Evolutionary conservation across 768 basidiomycete genomes (phyloP), one percentile per base, ranked within the genome.

Genomic region (Tubosaeta sp.): DNA sequence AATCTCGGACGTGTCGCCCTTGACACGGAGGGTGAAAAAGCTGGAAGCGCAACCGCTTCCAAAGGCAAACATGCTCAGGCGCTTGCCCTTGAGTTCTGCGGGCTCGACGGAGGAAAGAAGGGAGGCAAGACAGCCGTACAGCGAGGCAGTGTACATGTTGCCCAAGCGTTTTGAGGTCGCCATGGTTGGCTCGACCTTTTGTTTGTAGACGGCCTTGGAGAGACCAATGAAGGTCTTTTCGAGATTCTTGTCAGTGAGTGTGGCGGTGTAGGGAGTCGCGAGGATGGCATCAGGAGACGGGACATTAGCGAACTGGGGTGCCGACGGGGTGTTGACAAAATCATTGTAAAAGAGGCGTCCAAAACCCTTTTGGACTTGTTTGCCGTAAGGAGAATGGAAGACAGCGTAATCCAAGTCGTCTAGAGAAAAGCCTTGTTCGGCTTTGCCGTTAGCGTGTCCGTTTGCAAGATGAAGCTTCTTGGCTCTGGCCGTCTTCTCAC

Each of bases 321-420:
- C 75, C 8, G 77, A 72, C 31, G 97, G 91, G 67, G 83, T 78
- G 55, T 83, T 71, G 62, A 94, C 75, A 79, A 95, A 99, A 75
- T 99, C 97, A 71, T 94, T 90, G 76, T 82, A 94, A 64, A 86
- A 76, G 67, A 98, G 76, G 52, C 97, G 90, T 34, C 91, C 95
- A 68, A 95, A 87, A 41, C 91, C 94, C 75, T 97, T 99, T 71
- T 97, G 89, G 49, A 97, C 95, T 68, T 97, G 90, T 76, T 99
- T 99, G 75, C 97, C 95, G 72, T 97, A 99, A 0, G 97, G 97
- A 53, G 86, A 88, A 78, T 99, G 97, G 84, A 98, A 95, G 62
- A 95, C 84, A 58, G 88, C 80, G 68, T 91, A 98, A 74, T 98
- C 95, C 64, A 97, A 81, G 59, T 85, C 81, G 47, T 87, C 84